These are phyloP conservation scores for Cruciata laevipes DNA, from an alignment of 257 asterid species.

Conservation along the genomic window DNA sequence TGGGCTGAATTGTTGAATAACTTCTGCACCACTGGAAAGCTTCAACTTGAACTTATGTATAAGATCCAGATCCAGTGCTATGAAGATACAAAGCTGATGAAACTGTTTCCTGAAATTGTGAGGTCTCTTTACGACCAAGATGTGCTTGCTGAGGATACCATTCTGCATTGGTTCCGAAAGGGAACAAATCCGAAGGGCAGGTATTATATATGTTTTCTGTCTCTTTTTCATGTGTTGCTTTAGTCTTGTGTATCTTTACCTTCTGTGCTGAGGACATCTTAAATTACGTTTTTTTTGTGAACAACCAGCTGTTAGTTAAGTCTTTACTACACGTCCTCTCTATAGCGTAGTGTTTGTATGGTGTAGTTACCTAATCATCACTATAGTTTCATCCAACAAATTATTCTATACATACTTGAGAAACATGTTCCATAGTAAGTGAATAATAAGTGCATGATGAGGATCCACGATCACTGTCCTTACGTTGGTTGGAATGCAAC, in stretches of 20 bases:
- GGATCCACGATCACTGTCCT: not conserved
- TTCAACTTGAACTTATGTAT: constrained; percentile 88
- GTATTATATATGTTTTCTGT: constrained; percentile 26
- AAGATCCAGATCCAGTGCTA: constrained; percentile 94
- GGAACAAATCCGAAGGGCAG: constrained; percentile 94
- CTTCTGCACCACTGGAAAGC: constrained; percentile 83
- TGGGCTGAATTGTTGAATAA: constrained; percentile 81
- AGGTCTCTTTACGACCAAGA: constrained; percentile 91
- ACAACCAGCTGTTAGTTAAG: not conserved
- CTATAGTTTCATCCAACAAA: not conserved
- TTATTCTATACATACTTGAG: not conserved
- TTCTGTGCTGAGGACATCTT: not conserved
- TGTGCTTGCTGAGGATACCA: constrained; percentile 92
- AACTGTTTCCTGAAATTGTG: constrained; percentile 86
- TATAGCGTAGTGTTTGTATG: not conserved
- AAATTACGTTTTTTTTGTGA: not conserved
- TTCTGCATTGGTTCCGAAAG: constrained; percentile 93
- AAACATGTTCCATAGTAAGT: not conserved
- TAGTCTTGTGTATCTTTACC: not conserved
- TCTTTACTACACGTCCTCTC: not conserved
- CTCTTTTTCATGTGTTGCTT: not conserved
- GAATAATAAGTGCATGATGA: not conserved
- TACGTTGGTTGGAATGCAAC: not conserved
- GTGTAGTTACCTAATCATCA: not conserved
- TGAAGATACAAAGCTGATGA: constrained; percentile 95